Evolutionary conservation across 1,284 basidiomycete species (phyloP).

Genomic region (Microbotryomycetes sp.): DNA sequence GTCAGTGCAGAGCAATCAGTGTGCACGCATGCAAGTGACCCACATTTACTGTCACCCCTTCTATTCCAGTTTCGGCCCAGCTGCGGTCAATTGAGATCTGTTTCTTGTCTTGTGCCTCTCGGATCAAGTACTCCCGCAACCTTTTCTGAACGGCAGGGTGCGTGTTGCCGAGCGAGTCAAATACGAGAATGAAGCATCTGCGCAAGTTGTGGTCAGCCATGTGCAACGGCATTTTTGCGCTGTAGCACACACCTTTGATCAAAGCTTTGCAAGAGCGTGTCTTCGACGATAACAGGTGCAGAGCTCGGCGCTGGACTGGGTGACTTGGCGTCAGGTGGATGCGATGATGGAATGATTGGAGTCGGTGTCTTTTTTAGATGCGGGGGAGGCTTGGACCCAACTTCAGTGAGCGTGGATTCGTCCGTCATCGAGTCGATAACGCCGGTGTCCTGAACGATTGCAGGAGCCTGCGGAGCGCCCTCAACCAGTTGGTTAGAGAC

Average conservation of each 20-base stretch:
- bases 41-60: not conserved
- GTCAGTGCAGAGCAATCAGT: not conserved
- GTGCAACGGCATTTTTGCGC: not conserved
- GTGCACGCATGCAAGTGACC: not conserved
- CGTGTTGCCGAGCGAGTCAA: constrained; percentile 72
- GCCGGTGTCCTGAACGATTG: no score
- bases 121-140: constrained; percentile 60
- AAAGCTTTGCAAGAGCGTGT: not conserved
- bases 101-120: constrained; percentile 75
- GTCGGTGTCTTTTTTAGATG: not conserved
- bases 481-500: no score
- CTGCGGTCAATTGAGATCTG: constrained; percentile 37
- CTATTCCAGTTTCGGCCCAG: not conserved
- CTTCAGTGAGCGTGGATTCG: no score
- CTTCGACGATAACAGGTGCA: not conserved
- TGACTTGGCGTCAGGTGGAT: not conserved
- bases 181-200: constrained; percentile 70
- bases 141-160: constrained; percentile 59
- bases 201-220: not conserved
- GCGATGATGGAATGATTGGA: not conserved
- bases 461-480: no score
- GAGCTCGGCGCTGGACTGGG: not conserved
- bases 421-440: no score
- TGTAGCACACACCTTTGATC: no score
- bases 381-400: no score